Percentiles rank a stretch among this genome's conserved stretches.
These are phyloP conservation scores for Fusarium udum DNA, from an alignment of 2,329 filamentous ascomycete genomes.

Conservation along the genomic window DNA sequence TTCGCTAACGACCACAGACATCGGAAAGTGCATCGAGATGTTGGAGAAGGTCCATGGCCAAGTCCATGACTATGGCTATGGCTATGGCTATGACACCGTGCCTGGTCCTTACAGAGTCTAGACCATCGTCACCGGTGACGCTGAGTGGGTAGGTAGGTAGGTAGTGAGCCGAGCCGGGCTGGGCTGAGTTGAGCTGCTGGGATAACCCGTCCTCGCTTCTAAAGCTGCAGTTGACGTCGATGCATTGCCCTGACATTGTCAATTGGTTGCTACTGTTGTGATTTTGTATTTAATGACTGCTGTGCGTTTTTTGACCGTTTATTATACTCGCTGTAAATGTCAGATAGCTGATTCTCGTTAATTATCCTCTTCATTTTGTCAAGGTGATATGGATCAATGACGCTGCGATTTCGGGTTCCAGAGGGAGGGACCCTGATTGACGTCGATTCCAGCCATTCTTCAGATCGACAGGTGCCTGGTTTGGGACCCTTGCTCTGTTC, in stretches of 20 bases:
- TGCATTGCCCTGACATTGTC: not conserved
- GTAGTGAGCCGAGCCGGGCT: not conserved
- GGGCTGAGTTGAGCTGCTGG: not conserved
- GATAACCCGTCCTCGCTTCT: not conserved
- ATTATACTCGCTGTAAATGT: too few species aligned
- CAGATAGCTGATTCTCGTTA: not conserved
- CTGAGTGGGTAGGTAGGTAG: not conserved
- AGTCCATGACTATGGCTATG: not conserved
- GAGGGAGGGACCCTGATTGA: conserved; percentile 31
- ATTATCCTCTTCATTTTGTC: not conserved
- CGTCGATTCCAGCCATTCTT: not conserved
- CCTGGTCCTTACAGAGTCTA: conserved; percentile 6
- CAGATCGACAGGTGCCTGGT: conserved; percentile 13
- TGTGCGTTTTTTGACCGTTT: not conserved
- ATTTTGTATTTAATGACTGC: not conserved
- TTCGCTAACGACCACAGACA: not conserved
- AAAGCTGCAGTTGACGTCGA: not conserved
- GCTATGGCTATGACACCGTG: not conserved
- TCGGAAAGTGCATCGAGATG: conserved; percentile 14
- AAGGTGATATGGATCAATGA: conserved; percentile 20
- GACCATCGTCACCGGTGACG: conserved; percentile 17
- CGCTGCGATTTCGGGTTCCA: not conserved
- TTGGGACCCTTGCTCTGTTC: conserved; percentile 1
- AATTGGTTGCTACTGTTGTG: not conserved
- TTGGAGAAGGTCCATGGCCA: not conserved